These are phyloP conservation scores for Dictyostelium brefeldianum DNA, from an alignment of 78 protist genomes.

Conservation along the genomic window DNA sequence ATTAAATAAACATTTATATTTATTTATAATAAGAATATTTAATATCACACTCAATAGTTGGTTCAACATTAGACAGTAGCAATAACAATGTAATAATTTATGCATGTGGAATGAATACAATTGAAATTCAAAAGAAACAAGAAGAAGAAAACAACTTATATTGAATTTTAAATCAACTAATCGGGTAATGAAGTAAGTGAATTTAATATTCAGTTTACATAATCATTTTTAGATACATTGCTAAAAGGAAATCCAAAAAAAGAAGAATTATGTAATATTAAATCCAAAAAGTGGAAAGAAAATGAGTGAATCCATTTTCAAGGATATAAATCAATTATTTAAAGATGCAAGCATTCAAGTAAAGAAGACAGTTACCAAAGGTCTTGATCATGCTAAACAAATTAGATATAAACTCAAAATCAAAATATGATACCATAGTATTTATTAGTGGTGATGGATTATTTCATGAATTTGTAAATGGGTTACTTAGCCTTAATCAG, in stretches of 20 bases:
- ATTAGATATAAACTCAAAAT: slow-evolving; percentile 50
- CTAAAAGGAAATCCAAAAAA: slow-evolving; percentile 45
- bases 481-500: slow-evolving; percentile 46
- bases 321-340: slow-evolving; percentile 24
- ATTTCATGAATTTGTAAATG: slow-evolving; percentile 76
- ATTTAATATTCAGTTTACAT: neutral
- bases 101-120: slow-evolving; percentile 6
- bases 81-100: neutral
- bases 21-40: no score
- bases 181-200: neutral
- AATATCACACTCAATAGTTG: slow-evolving; percentile 20
- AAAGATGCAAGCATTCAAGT: slow-evolving; percentile 33
- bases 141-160: slow-evolving; percentile 1
- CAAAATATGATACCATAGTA: slow-evolving; percentile 63
- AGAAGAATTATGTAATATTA: slow-evolving; percentile 40
- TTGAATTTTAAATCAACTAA: neutral
- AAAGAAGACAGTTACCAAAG: slow-evolving; percentile 65
- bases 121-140: neutral
- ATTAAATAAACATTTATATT: no score
- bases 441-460: slow-evolving; percentile 77
- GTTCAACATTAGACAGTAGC: neutral
- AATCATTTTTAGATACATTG: neutral
- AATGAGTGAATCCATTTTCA: slow-evolving; percentile 34
- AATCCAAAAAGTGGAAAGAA: slow-evolving; percentile 73
- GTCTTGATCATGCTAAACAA: slow-evolving; percentile 67